A percentile compares a stretch with the other conserved stretches of the same genome.
Conservation (phyloP, 371 early-diverging fungal genomes). For the Mucor ambiguus region DNA sequence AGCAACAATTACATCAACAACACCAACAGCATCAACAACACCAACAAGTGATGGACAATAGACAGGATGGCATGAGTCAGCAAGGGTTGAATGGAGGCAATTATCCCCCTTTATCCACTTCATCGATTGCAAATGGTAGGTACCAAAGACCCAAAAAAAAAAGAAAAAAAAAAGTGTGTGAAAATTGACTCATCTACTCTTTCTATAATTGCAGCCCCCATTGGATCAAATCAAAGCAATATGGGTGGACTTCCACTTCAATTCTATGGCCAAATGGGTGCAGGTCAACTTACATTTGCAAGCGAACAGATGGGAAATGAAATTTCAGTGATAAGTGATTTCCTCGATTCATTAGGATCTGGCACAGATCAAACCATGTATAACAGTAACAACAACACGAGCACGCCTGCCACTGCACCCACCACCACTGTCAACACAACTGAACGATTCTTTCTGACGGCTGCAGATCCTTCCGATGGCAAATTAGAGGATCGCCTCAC, state of each 20-base stretch:
- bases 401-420: conserved; percentile 20
- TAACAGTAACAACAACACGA: conserved; percentile 22
- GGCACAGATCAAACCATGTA: conserved; percentile 22
- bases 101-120: conserved; percentile 14
- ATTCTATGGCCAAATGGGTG: conserved; percentile 52
- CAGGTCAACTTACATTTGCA: conserved; percentile 73
- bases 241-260: conserved; percentile 45
- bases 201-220: background rate
- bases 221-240: conserved; percentile 31
- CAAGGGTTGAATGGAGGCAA: conserved; percentile 26
- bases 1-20: conserved; percentile 11
- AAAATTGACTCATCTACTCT: background rate
- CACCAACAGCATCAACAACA: conserved; percentile 16
- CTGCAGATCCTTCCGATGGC: conserved; percentile 87
- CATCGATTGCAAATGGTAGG: conserved; percentile 19
- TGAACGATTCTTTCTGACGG: conserved; percentile 87
- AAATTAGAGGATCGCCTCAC: conserved; percentile 81
- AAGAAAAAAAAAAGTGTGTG: conserved; percentile 1
- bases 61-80: conserved; percentile 22
- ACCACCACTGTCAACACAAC: conserved; percentile 59
- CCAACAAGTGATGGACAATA: conserved; percentile 8
- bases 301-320: conserved; percentile 82
- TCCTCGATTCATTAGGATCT: conserved; percentile 67
- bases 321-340: conserved; percentile 76
- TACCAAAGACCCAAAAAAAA: background rate